Base-by-base conservation (phyloP, 2,329 filamentous ascomycete genomes). In the Fonsecaea pedrosoi region DNA sequence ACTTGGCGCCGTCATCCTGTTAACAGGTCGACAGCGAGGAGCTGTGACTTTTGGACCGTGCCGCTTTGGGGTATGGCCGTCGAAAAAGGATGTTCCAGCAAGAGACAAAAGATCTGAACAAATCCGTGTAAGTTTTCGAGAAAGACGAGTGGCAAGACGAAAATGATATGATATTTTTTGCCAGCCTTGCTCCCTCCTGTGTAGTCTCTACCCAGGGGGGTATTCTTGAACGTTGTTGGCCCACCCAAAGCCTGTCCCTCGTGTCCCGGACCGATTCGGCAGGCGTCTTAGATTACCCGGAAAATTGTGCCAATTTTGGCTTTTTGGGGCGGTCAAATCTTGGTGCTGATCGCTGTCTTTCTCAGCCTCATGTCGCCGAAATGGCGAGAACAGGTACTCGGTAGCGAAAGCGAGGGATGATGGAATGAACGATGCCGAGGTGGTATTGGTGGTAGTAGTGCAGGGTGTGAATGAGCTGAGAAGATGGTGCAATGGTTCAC, bases 1-100 rank as follows among this genome's bases (percentile, higher is more conserved):
- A 5, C 42, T 50, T 13, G 54, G 53, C 18, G 66, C 48, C 34
- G 60, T 53, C 60, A 62, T 62, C n/a, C 37, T 15, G 25, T 35
- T 8, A 21, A 21, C 21, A 21, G 38, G 6, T 21, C 21, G 40
- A 12, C 12, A 8, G 7, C 18, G 10, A 25, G 45, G 25, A 12
- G 18, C 21, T 50, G 2, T 9, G 45, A 10, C 18, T 21, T n/a
- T 10, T 50, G 40, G 4, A 4, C 38, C 38, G 38, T 13, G 38
- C 38, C 21, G 15, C 21, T 21, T 3, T 21, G 42, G 1, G 8
- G 18, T 25, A 50, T 50, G 10, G 21, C 10, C 10, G 45, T 18
- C 45, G 45, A 25, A 21, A 30, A 21, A 9, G 4, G 45, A 50
- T 25, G n/a, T 3, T 8, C 18, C 18, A 10, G 12, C 45, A 25